phyloP scores from a whole-genome alignment of 768 basidiomycete species.

The Podaxis sp. region DNA sequence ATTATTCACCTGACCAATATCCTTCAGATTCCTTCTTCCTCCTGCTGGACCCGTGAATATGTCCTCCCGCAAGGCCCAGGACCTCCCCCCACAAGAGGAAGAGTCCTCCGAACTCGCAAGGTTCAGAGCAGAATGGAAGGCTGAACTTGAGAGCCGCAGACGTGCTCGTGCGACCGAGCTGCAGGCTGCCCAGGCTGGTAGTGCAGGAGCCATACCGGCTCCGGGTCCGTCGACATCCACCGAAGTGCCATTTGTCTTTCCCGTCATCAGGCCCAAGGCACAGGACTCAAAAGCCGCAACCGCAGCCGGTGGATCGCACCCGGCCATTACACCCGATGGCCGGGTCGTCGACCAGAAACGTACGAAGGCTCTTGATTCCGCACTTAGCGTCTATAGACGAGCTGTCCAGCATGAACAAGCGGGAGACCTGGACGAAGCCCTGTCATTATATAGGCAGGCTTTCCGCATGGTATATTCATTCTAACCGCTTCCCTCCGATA shows the following conservation, averaged over 20 bases:
- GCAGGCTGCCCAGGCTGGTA: background rate
- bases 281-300: background rate
- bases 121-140: constrained; percentile 75
- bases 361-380: constrained; percentile 40
- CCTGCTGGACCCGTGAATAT: background rate
- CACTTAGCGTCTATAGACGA: constrained; percentile 63
- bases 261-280: background rate
- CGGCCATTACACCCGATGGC: constrained; percentile 24
- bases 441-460: constrained; percentile 74
- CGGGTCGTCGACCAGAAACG: constrained; percentile 17
- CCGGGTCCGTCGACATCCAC: constrained; percentile 4
- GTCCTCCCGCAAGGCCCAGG: constrained; percentile 3
- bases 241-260: background rate
- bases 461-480: constrained; percentile 53
- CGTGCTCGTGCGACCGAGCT: constrained; percentile 6
- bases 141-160: constrained; percentile 52
- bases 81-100: constrained; percentile 22
- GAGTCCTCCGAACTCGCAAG: constrained; percentile 62
- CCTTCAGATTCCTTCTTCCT: background rate
- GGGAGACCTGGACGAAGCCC: constrained; percentile 73
- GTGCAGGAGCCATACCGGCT: constrained; percentile 10
- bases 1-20: background rate
- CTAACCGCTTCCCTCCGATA: constrained; percentile 1
- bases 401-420: constrained; percentile 75
- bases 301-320: constrained; percentile 18